A percentile compares a stretch with the other conserved stretches of the same genome.
Evolutionary conservation across 1,284 basidiomycete species (phyloP).

Genomic region (Ceratobasidium sp.): DNA sequence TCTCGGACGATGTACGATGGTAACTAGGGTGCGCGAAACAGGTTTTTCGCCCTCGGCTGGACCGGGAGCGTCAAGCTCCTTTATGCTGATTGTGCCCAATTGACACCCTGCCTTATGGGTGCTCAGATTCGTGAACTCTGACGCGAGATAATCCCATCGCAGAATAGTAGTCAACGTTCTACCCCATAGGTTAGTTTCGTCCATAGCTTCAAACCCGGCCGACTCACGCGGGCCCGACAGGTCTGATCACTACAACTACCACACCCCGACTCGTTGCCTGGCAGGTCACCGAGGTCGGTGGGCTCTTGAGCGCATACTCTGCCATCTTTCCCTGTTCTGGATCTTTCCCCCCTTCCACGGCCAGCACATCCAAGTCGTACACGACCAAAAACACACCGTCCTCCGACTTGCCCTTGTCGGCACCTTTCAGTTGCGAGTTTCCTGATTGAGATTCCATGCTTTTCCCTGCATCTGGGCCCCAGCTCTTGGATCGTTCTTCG

Average conservation of each 20-base stretch:
- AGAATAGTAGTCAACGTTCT: constrained; percentile 2
- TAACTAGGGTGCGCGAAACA: constrained; percentile 6
- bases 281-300: constrained; percentile 1
- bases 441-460: background rate
- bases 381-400: constrained; percentile 15
- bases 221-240: background rate
- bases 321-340: background rate
- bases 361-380: constrained; percentile 7
- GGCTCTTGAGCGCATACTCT: background rate
- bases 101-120: constrained; percentile 7
- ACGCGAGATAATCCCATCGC: background rate
- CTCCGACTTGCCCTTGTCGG: background rate
- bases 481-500: background rate
- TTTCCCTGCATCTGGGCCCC: background rate
- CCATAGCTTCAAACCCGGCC: no score
- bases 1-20: constrained; percentile 22
- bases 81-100: constrained; percentile 7
- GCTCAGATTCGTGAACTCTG: background rate
- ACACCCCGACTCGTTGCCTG: constrained; percentile 8
- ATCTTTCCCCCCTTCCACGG: background rate
- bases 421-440: background rate
- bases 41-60: background rate
- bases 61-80: background rate
- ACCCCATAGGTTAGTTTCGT: no score
- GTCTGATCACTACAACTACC: background rate